phyloP scores from a whole-genome alignment of 371 early-diverging fungal species.

The Conidiobolus incongruus region DNA sequence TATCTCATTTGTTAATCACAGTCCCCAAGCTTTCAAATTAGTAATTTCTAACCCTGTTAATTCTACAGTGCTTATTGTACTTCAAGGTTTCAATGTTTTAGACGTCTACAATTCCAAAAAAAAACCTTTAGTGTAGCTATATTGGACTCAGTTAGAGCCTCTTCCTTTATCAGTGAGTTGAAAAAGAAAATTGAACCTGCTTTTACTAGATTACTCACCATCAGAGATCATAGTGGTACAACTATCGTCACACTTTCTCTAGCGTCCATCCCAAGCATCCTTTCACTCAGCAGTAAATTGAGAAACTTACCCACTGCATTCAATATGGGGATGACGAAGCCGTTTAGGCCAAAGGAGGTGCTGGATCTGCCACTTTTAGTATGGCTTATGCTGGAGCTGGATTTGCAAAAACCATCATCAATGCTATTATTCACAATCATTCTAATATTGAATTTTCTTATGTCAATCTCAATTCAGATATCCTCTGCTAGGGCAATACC shows the following conservation, averaged over 20 bases:
- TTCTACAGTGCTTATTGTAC: slow-evolving; percentile 72
- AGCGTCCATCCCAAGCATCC: slow-evolving; percentile 20
- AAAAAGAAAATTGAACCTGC: slow-evolving; percentile 12
- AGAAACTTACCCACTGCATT: slow-evolving; percentile 57
- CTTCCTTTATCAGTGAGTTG: slow-evolving; percentile 44
- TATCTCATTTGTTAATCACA: slow-evolving; percentile 42
- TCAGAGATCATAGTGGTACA: slow-evolving; percentile 81
- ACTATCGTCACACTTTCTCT: slow-evolving; percentile 71
- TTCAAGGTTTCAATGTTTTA: slow-evolving; percentile 57
- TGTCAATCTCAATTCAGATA: slow-evolving; percentile 31
- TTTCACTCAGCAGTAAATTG: slow-evolving; percentile 42
- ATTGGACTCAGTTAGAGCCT: slow-evolving; percentile 72
- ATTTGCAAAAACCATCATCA: slow-evolving; percentile 44
- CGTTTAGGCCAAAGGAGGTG: slow-evolving; percentile 76
- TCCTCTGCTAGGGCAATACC: slow-evolving; percentile 9
- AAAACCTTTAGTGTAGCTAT: slow-evolving; percentile 74
- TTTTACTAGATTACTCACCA: slow-evolving; percentile 45
- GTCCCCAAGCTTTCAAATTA: slow-evolving; percentile 57
- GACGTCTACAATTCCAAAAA: slow-evolving; percentile 57
- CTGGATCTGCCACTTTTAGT: slow-evolving; percentile 64
- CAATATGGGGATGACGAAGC: slow-evolving; percentile 92
- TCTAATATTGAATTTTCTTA: slow-evolving; percentile 56
- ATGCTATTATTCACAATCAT: slow-evolving; percentile 30
- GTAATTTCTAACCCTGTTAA: slow-evolving; percentile 86
- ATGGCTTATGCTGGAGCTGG: slow-evolving; percentile 86